A percentile compares a stretch with the other conserved stretches of the same genome.
These are phyloP conservation scores for Spinellus fusiger DNA, from an alignment of 192 early-diverging fungal species.

Conservation along the genomic window DNA sequence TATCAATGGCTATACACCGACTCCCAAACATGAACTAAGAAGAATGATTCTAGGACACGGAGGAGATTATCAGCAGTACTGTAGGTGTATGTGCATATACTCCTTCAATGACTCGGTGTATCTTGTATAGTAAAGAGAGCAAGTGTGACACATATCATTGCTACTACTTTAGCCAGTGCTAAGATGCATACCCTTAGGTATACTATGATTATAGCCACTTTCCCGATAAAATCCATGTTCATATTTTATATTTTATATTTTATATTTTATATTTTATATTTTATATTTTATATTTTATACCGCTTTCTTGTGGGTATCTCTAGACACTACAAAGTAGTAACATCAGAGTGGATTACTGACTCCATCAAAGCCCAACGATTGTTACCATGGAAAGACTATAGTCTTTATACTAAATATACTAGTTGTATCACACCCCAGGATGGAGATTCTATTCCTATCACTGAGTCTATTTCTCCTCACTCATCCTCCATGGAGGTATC, in stretches of 20 bases:
- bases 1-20: conserved; percentile 68
- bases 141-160: conserved; percentile 62
- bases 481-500: background rate
- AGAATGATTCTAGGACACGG: conserved; percentile 50
- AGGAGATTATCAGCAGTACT: conserved; percentile 42
- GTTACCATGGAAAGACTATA: conserved; percentile 66
- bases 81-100: background rate
- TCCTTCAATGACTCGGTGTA: background rate
- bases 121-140: conserved; percentile 47
- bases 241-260: no score
- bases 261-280: no score
- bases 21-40: conserved; percentile 44
- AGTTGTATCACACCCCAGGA: no score
- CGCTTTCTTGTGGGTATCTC: no score
- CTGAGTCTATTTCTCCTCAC: no score
- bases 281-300: no score
- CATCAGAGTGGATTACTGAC: conserved; percentile 74
- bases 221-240: no score
- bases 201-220: no score
- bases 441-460: no score
- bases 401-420: conserved; percentile 17
- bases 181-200: conserved; percentile 62
- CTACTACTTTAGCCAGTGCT: conserved; percentile 54
- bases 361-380: conserved; percentile 48
- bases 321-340: conserved; percentile 61